A percentile compares a stretch with the other conserved stretches of the same genome.
These are phyloP conservation scores for Medicago ruthenica DNA, from an alignment of 306 rosid genomes.

Conservation along the genomic window DNA sequence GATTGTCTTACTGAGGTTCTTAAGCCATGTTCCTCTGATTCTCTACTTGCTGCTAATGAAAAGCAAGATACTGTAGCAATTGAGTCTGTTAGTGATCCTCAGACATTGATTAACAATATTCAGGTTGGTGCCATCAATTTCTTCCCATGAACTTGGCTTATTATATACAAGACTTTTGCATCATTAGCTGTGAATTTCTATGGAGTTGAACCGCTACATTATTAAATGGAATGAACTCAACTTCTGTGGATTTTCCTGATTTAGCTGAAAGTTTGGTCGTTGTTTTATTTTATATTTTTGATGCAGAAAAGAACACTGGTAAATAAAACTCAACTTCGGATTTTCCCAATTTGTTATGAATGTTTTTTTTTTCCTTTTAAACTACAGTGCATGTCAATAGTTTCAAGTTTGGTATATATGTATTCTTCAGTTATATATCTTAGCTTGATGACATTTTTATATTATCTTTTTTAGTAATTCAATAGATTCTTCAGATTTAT, in stretches of 20 bases:
- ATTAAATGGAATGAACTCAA: constrained; percentile 1
- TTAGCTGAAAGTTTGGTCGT: background rate
- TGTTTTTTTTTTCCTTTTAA: background rate
- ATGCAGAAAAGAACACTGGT: constrained; percentile 2
- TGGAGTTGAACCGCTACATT: constrained; percentile 3
- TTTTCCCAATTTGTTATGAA: constrained; percentile 18
- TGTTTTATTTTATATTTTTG: constrained; percentile 4
- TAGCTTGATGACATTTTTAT: constrained; percentile 12
- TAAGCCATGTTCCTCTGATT: constrained; percentile 60
- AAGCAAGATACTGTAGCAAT: constrained; percentile 46
- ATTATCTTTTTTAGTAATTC: background rate
- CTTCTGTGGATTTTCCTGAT: too few relatives aligned
- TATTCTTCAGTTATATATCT: background rate
- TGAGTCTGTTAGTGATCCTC: constrained; percentile 79
- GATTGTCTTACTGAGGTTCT: constrained; percentile 96
- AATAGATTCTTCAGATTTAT: background rate
- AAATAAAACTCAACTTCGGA: constrained; percentile 7
- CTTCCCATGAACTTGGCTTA: constrained; percentile 23
- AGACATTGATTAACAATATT: constrained; percentile 86
- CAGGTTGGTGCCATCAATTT: constrained; percentile 67
- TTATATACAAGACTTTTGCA: constrained; percentile 19
- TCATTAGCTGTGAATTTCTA: constrained; percentile 14
- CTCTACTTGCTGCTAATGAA: constrained; percentile 51
- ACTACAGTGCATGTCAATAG: constrained; percentile 4
- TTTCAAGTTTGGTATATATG: constrained; percentile 13